A percentile compares a stretch with the other conserved stretches of the same genome.
Conservation (phyloP, 371 early-diverging fungal genomes). For the Zopfochytrium polystomum region DNA sequence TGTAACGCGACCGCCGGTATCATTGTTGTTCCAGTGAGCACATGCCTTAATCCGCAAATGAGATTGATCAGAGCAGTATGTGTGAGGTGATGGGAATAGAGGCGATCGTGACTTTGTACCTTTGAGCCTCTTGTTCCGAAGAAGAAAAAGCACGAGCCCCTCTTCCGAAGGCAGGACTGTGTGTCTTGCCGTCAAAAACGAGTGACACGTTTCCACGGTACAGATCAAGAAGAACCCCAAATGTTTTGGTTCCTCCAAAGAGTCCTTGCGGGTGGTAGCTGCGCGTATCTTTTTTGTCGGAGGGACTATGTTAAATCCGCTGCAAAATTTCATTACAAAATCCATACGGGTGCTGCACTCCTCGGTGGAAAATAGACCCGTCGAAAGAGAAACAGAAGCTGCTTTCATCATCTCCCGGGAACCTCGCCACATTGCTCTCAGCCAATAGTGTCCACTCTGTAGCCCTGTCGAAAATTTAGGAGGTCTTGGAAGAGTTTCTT, state of each 20-base stretch:
- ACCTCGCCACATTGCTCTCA: conserved; percentile 15
- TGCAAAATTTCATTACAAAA: neutral
- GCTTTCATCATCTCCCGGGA: conserved; percentile 37
- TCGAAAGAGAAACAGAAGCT: conserved; percentile 42
- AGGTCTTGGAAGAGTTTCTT: neutral
- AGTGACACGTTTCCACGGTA: conserved; percentile 31
- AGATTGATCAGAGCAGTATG: too few species aligned
- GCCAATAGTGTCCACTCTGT: neutral
- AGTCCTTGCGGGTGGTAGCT: conserved; percentile 15
- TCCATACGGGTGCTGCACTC: conserved; percentile 17
- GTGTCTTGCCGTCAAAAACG: conserved; percentile 35
- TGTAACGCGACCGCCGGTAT: conserved; percentile 42
- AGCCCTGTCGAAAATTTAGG: neutral
- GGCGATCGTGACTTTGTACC: too few species aligned
- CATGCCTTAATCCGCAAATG: conserved; percentile 6
- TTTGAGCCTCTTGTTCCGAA: conserved; percentile 23
- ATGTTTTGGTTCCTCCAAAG: conserved; percentile 38
- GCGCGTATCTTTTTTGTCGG: conserved; percentile 2
- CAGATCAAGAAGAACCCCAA: conserved; percentile 45
- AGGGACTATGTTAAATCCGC: conserved; percentile 5
- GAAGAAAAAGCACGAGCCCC: conserved; percentile 32
- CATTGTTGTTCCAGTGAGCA: conserved; percentile 25
- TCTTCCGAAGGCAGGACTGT: conserved; percentile 39
- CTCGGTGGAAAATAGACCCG: conserved; percentile 27
- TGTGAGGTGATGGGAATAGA: too few species aligned